Evolutionary conservation across 352 stramenopile genomes (phyloP).

Genomic region (Phytophthora pinifolia): DNA sequence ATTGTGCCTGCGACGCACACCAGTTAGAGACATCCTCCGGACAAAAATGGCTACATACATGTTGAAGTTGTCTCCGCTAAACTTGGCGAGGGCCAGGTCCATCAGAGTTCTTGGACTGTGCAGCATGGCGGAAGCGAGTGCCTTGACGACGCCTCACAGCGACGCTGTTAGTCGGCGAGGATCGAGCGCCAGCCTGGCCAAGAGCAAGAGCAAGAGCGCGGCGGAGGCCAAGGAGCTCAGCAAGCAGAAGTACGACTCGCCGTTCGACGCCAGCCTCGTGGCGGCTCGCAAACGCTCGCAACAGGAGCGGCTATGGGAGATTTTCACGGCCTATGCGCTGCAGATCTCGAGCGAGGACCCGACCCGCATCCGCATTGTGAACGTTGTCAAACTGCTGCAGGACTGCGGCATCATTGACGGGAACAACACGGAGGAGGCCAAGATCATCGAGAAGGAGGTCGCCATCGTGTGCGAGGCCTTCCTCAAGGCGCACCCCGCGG

Average conservation of each 20-base stretch:
- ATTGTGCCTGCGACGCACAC: too few species aligned
- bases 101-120: neutral
- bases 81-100: neutral
- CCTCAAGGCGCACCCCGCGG: constrained; percentile 54
- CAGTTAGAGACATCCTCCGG: too few species aligned
- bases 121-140: constrained; percentile 13
- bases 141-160: constrained; percentile 1
- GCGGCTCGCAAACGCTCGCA: constrained; percentile 53
- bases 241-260: constrained; percentile 55
- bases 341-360: constrained; percentile 80
- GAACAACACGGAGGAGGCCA: constrained; percentile 49
- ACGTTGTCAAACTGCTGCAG: constrained; percentile 74
- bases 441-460: constrained; percentile 74
- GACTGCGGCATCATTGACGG: constrained; percentile 73
- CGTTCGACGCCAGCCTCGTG: constrained; percentile 64
- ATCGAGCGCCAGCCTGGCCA: constrained; percentile 11
- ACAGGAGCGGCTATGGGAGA: constrained; percentile 77
- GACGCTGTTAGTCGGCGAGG: constrained; percentile 14
- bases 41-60: too few species aligned
- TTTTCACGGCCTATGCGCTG: constrained; percentile 75
- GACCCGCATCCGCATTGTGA: constrained; percentile 64
- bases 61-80: too few species aligned
- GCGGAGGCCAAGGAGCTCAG: constrained; percentile 30
- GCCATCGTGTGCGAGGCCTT: constrained; percentile 76
- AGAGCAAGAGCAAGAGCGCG: constrained; percentile 15